Evolutionary conservation across 805 yeast species (phyloP), one percentile per base, ranked within the genome.

Genomic region (Sporopachydermia quercuum): DNA sequence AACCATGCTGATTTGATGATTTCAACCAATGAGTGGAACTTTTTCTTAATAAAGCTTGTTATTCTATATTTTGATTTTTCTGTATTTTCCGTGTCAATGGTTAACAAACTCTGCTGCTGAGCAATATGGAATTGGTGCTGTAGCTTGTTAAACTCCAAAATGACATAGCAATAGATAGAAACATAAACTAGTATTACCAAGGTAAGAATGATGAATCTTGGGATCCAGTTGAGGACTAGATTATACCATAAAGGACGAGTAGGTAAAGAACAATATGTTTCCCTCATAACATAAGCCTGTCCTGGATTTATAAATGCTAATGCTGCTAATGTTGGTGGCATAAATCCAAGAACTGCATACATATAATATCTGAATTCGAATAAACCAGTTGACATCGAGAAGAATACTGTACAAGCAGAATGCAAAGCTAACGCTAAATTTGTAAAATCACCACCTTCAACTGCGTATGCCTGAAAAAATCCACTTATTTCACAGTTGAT

Each of bases 211-310:
- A 23, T 8, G 30, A 23, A 23, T n/a, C 30, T 23, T 8, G 30
- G 30, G 30, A 23, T 23, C 30, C 30, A 23, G n/a, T 23, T 23
- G 30, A 23, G 30, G n/a, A n/a, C 30, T n/a, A 23, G 30, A n/a
- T 8, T 8, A n/a, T 23, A 23, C 30, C 30, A 23, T 23, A 8
- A 8, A 23, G 30, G 30, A n/a, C n/a, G 30, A 8, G n/a, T 23
- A 23, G 30, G 30, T n/a, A 23, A n/a, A 23, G 30, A 8, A n/a
- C 30, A 23, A 8, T 8, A n/a, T 8, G 30, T 23, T 8, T 8
- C n/a, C 30, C 30, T 8, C 13, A 23, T 8, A n/a, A 8, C 30
- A n/a, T 8, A 23, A 23, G 30, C 13, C 8, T 23, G 8, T n/a
- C 30, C 30, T 8, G 30, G 30, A n/a, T 23, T 23, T 8, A 23